Conservation (phyloP, 257 asterid genomes). For the Solanum stenotomum region DNA sequence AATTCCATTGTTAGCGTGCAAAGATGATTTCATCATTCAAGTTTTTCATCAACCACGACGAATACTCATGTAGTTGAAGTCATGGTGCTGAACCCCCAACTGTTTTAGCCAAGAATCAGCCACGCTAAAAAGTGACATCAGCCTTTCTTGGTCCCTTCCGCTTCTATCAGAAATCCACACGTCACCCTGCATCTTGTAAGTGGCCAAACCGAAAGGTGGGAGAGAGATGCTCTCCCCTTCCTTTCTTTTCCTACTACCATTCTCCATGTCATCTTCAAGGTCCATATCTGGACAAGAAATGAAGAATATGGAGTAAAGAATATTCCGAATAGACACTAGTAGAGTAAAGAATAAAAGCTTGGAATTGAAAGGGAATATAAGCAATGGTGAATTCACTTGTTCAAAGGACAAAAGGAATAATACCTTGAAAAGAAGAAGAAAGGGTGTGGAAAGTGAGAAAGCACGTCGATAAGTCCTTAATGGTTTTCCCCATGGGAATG, state of each 20-base stretch:
- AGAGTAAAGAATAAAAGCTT: not conserved
- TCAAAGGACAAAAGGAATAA: not conserved
- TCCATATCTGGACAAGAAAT: constrained; percentile 25
- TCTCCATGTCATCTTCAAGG: constrained; percentile 18
- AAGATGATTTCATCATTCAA: not conserved
- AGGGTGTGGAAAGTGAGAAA: constrained; percentile 50
- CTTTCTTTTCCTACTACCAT: constrained; percentile 14
- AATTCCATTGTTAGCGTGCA: not conserved
- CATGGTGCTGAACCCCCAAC: constrained; percentile 79
- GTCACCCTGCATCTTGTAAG: constrained; percentile 45
- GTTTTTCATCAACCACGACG: constrained; percentile 35
- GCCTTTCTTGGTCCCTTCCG: constrained; percentile 42
- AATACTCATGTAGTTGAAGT: constrained; percentile 76
- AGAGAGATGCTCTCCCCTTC: constrained; percentile 32
- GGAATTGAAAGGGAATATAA: not conserved
- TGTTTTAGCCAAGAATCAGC: constrained; percentile 98
- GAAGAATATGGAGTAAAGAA: not conserved
- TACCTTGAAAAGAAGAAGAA: constrained; percentile 50
- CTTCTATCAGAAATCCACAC: constrained; percentile 36
- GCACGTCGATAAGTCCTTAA: constrained; percentile 40
- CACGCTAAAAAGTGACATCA: constrained; percentile 59
- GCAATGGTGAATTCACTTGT: not conserved
- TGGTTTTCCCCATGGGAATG: constrained; percentile 42
- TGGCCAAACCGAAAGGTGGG: constrained; percentile 44
- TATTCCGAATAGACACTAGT: not conserved